A percentile compares a stretch with the other conserved stretches of the same genome.
Evolutionary conservation across 371 early-diverging fungal genomes (phyloP).

Genomic region (Saksenaea oblongispora): DNA sequence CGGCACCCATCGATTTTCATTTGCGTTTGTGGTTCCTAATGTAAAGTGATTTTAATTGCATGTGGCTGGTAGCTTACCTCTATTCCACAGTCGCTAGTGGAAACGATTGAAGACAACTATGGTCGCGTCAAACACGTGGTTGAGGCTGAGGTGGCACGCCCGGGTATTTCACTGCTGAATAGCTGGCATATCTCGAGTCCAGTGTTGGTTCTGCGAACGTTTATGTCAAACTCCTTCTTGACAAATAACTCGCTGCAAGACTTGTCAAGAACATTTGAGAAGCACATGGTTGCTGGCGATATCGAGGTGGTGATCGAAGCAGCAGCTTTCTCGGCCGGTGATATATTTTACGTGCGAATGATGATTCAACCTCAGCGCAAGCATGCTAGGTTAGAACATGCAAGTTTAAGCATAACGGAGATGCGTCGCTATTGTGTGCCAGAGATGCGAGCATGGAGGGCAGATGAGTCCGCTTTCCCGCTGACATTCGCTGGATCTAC

Average conservation of each 20-base stretch:
- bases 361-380: conserved; percentile 42
- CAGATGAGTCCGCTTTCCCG: conserved; percentile 20
- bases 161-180: conserved; percentile 34
- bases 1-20: conserved; percentile 43
- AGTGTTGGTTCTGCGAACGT: conserved; percentile 36
- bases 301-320: conserved; percentile 42
- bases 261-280: conserved; percentile 42
- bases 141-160: conserved; percentile 37
- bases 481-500: conserved; percentile 34
- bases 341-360: conserved; percentile 37
- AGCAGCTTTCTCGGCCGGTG: conserved; percentile 47
- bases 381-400: conserved; percentile 33
- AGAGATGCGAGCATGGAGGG: conserved; percentile 36
- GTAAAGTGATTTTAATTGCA: conserved; percentile 18
- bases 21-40: conserved; percentile 45
- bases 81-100: conserved; percentile 32
- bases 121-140: conserved; percentile 42
- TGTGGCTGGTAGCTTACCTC: neutral
- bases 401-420: conserved; percentile 35
- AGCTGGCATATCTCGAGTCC: conserved; percentile 31
- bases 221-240: conserved; percentile 44
- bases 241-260: conserved; percentile 41
- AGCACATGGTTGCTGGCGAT: conserved; percentile 30
- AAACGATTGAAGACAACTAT: conserved; percentile 44
- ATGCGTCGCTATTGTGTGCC: conserved; percentile 30